Percentiles rank a stretch among this genome's conserved stretches.
These are phyloP conservation scores for Adansonia grandidieri DNA, from an alignment of 441 rosid species.

Conservation along the genomic window DNA sequence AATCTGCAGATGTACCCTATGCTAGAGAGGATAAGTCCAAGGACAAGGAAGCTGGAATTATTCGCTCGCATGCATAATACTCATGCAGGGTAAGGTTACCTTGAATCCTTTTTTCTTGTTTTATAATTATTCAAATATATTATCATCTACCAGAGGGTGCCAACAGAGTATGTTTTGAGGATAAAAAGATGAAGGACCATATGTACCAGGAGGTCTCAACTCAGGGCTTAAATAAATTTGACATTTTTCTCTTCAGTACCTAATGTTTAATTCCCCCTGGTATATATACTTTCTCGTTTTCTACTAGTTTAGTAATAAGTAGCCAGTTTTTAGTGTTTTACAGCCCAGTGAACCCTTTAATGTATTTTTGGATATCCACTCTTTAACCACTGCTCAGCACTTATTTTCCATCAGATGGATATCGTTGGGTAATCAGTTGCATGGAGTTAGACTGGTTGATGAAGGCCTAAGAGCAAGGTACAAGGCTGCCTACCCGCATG, in stretches of 20 bases:
- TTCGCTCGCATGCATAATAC: constrained; percentile 99
- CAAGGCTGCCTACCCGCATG: constrained; percentile 91
- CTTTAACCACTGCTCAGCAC: not conserved
- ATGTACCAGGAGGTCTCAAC: not conserved
- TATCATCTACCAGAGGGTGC: not conserved
- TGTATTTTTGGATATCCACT: not conserved
- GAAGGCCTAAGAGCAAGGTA: constrained; percentile 92
- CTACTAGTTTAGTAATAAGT: not conserved
- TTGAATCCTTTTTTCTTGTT: constrained; percentile 5
- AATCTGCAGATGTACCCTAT: constrained; percentile 85
- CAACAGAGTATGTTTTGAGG: not conserved
- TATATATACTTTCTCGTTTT: not conserved
- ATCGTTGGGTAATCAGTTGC: constrained; percentile 92
- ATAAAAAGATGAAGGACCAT: not conserved
- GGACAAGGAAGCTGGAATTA: constrained; percentile 90
- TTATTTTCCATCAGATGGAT: constrained; percentile 64
- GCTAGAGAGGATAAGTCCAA: constrained; percentile 96
- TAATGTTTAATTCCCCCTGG: not conserved
- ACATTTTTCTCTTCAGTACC: not conserved
- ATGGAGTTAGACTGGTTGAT: constrained; percentile 80
- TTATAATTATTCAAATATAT: constrained; percentile 5
- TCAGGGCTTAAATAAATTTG: constrained; percentile 2
- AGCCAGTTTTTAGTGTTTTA: not conserved
- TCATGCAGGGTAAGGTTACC: constrained; percentile 75
- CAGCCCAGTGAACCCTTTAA: not conserved